Evolutionary conservation across 1,139 yeast genomes (phyloP).

Genomic region (Kurtzmaniella natalensis): DNA sequence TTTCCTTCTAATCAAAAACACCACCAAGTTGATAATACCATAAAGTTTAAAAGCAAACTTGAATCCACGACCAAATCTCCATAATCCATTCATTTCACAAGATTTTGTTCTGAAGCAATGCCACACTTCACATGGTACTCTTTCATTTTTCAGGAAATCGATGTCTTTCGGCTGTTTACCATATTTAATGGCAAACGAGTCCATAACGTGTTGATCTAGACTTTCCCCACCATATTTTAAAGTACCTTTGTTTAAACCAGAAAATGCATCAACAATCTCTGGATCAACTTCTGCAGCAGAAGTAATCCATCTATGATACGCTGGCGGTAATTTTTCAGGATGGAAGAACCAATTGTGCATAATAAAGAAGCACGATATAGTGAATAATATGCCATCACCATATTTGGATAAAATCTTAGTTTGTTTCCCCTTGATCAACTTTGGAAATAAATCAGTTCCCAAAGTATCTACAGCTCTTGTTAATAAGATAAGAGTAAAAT

Average conservation of each 20-base stretch:
- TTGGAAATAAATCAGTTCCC: conserved; percentile 13
- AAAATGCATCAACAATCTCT: conserved; percentile 26
- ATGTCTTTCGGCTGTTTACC: conserved; percentile 22
- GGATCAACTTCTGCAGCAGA: conserved; percentile 36
- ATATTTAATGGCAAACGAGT: conserved; percentile 19
- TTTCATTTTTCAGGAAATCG: conserved; percentile 19
- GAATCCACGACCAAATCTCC: conserved; percentile 32
- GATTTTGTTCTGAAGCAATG: conserved; percentile 28
- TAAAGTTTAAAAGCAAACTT: conserved; percentile 26
- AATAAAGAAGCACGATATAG: conserved; percentile 21
- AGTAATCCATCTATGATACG: conserved; percentile 39
- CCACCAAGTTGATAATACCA: conserved; percentile 18
- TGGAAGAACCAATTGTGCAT: conserved; percentile 38
- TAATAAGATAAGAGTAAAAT: conserved; percentile 20
- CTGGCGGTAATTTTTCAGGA: conserved; percentile 30
- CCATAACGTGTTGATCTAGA: conserved; percentile 18
- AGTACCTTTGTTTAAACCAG: conserved; percentile 19
- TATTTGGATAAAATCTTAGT: conserved; percentile 9
- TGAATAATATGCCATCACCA: conserved; percentile 17
- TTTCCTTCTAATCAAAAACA: conserved; percentile 10
- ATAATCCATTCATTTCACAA: conserved; percentile 34
- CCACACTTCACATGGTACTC: conserved; percentile 33
- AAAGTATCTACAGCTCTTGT: conserved; percentile 21
- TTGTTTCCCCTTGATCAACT: conserved; percentile 15
- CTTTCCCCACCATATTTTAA: conserved; percentile 24